Percentiles rank a stretch among this genome's conserved stretches.
These are phyloP conservation scores for Heterobasidion occidentale DNA, from an alignment of 1,284 basidiomycete species.

Conservation along the genomic window DNA sequence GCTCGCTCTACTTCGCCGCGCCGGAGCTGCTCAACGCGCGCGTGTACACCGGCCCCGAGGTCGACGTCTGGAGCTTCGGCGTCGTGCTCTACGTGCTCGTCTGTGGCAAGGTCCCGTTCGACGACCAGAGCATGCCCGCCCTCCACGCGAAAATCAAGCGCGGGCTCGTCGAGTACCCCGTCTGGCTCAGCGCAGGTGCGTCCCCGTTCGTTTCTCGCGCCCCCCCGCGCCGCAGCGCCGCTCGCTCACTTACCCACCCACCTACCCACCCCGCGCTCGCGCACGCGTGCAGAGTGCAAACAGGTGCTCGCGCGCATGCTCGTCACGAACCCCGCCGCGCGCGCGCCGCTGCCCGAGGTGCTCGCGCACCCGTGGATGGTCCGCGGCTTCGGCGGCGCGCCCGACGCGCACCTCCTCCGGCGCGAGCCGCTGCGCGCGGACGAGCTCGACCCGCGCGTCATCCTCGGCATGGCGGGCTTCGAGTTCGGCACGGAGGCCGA, in stretches of 20 bases:
- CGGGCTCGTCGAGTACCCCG: slow-evolving; percentile 94
- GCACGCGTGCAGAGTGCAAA: slow-evolving; percentile 72
- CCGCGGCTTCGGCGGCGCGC: slow-evolving; percentile 77
- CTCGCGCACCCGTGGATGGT: slow-evolving; percentile 92
- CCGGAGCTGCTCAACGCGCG: slow-evolving; percentile 96
- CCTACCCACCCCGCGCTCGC: too few species aligned
- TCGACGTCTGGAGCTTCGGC: slow-evolving; percentile 98
- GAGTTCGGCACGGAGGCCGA: slow-evolving; percentile 90
- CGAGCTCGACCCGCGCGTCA: slow-evolving; percentile 81
- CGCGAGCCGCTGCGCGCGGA: slow-evolving; percentile 84
- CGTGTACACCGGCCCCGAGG: slow-evolving; percentile 95
- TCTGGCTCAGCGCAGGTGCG: slow-evolving; percentile 89
- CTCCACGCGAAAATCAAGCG: slow-evolving; percentile 99
- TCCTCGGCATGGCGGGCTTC: slow-evolving; percentile 93
- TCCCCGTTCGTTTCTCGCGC: slow-evolving; percentile 4
- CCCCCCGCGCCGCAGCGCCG: too few species aligned
- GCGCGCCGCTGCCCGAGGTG: slow-evolving; percentile 85
- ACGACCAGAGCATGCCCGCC: slow-evolving; percentile 99
- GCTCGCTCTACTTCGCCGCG: slow-evolving; percentile 96
- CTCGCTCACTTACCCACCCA: too few species aligned
- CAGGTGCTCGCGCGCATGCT: slow-evolving; percentile 92
- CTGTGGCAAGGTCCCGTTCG: slow-evolving; percentile 97
- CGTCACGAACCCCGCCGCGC: slow-evolving; percentile 84
- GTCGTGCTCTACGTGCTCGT: slow-evolving; percentile 97
- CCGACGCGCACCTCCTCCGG: slow-evolving; percentile 80